These are phyloP conservation scores for Chlamydomonas incerta DNA, from an alignment of 139 green algal species.

Conservation along the genomic window DNA sequence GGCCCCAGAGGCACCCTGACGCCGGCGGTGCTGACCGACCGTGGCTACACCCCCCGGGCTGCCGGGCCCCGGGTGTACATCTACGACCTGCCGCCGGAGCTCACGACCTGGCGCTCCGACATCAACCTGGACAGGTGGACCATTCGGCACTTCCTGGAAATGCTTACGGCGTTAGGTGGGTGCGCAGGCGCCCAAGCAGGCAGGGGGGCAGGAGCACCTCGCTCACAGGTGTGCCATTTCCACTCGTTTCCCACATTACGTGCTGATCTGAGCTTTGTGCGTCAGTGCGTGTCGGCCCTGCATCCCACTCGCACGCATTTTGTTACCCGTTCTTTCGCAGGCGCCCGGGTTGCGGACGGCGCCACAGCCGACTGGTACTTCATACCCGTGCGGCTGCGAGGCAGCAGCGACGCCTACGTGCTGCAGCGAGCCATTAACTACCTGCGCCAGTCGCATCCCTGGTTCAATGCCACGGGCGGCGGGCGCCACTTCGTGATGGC, in stretches of 20 bases:
- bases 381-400: slow-evolving; percentile 34
- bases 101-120: slow-evolving; percentile 33
- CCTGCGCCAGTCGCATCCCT: slow-evolving; percentile 27
- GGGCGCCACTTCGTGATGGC: slow-evolving; percentile 45
- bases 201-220: no score
- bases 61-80: slow-evolving; percentile 42
- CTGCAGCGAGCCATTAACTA: slow-evolving; percentile 28
- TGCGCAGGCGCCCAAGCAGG: no score
- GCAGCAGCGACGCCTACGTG: neutral
- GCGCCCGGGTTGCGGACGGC: slow-evolving; percentile 39
- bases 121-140: slow-evolving; percentile 42
- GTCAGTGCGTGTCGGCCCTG: no score
- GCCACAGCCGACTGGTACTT: slow-evolving; percentile 53
- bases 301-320: no score
- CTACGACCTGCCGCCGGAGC: slow-evolving; percentile 43
- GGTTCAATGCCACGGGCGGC: slow-evolving; percentile 5
- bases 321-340: neutral
- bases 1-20: neutral
- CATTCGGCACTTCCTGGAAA: slow-evolving; percentile 28
- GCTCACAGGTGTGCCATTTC: no score
- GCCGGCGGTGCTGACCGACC: slow-evolving; percentile 38
- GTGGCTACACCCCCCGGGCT: slow-evolving; percentile 25
- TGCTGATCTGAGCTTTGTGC: no score
- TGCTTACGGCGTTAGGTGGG: neutral
- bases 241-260: no score